A percentile compares a stretch with the other conserved stretches of the same genome.
Evolutionary conservation across 257 asterid species (phyloP).

Genomic region (Salvia hispanica): DNA sequence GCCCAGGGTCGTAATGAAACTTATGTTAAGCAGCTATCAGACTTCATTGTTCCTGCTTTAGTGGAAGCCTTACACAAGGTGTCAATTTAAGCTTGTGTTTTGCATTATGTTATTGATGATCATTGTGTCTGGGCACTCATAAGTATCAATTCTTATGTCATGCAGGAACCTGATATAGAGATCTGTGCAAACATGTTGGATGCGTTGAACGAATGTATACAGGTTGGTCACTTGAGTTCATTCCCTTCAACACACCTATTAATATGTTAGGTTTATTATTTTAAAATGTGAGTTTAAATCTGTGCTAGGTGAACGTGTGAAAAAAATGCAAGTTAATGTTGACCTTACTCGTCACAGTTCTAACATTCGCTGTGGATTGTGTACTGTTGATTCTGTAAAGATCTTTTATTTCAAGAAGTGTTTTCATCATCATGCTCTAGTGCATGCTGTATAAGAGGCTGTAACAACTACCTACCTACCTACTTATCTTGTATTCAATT

Average conservation of each 20-base stretch:
- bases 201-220: conserved; percentile 72
- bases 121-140: conserved; percentile 23
- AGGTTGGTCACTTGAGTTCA: conserved; percentile 51
- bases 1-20: conserved; percentile 86
- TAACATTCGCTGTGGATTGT: too few species aligned
- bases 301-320: not conserved
- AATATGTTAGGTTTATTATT: not conserved
- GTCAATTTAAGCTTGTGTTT: not conserved
- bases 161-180: conserved; percentile 92
- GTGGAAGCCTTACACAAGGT: conserved; percentile 92
- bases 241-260: not conserved
- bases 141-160: conserved; percentile 26
- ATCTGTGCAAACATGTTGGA: conserved; percentile 81
- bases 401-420: not conserved
- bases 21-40: conserved; percentile 76
- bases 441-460: not conserved
- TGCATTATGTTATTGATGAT: not conserved
- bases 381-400: not conserved
- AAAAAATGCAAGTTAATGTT: not conserved
- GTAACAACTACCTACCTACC: not conserved
- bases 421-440: conserved; percentile 6
- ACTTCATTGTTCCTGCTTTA: conserved; percentile 71
- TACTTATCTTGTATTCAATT: conserved; percentile 2
- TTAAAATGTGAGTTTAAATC: conserved; percentile 1
- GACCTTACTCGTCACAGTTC: not conserved